Conservation (phyloP, 495 filamentous ascomycete genomes). For the Podospora tetraspora region DNA sequence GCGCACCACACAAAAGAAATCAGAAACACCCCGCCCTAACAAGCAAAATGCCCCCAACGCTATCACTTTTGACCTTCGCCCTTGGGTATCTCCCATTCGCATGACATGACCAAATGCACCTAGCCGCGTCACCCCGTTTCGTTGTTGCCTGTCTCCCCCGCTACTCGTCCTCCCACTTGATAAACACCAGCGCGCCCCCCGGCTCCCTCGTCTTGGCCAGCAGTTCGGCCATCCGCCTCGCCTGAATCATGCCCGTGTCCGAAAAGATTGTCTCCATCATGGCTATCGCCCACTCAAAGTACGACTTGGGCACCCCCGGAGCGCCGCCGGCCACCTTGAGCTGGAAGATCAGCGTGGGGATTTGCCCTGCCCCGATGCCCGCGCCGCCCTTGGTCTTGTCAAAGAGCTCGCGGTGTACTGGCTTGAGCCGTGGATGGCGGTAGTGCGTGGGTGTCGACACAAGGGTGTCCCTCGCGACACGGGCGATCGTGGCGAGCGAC, state of each 20-base stretch:
- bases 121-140: neutral
- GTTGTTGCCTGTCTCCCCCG: neutral
- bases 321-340: constrained; percentile 39
- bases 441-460: constrained; percentile 43
- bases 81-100: neutral
- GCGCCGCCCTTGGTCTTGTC: constrained; percentile 36
- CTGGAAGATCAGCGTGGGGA: constrained; percentile 40
- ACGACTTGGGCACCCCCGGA: constrained; percentile 34
- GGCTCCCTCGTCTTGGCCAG: constrained; percentile 19
- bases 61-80: neutral
- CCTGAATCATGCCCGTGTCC: constrained; percentile 45
- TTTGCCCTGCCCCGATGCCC: constrained; percentile 38
- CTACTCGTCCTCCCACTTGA: neutral
- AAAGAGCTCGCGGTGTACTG: constrained; percentile 23
- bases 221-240: constrained; percentile 30
- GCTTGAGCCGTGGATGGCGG: constrained; percentile 36
- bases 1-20: neutral
- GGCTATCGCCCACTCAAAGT: constrained; percentile 35
- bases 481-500: constrained; percentile 28
- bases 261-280: constrained; percentile 38
- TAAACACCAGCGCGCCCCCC: neutral
- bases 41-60: neutral
- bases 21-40: neutral
- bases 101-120: neutral
- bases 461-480: constrained; percentile 38